Conservation (phyloP, 1,284 basidiomycete species). For the Polyporus tsugae region DNA sequence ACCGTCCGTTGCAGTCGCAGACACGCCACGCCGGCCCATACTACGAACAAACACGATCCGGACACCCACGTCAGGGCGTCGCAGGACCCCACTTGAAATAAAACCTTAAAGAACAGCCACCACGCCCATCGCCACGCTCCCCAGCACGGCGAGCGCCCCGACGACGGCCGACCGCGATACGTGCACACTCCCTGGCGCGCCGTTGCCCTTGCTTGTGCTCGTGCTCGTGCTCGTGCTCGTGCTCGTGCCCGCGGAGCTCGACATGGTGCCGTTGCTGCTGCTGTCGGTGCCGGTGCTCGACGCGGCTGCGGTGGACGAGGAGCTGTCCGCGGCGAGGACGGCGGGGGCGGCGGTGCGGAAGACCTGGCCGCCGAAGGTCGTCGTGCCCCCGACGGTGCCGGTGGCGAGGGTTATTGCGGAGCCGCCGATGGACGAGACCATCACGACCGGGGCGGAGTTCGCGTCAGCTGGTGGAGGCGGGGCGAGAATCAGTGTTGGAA, state of each 20-base stretch:
- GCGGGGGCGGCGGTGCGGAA: conserved; percentile 30
- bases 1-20: not conserved
- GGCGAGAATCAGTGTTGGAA: not conserved
- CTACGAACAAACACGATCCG: conserved; percentile 2
- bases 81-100: not conserved
- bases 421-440: conserved; percentile 37
- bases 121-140: conserved; percentile 27
- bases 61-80: not conserved
- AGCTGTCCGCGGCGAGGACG: conserved; percentile 1
- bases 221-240: not conserved
- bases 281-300: not conserved
- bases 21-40: not conserved
- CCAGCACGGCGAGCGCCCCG: conserved; percentile 27
- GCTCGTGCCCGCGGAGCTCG: not conserved
- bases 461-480: conserved; percentile 11
- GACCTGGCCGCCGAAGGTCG: conserved; percentile 37
- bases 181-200: conserved; percentile 13
- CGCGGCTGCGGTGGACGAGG: not conserved
- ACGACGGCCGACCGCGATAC: conserved; percentile 19
- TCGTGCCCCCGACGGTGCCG: conserved; percentile 30
- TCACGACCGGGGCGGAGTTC: conserved; percentile 35
- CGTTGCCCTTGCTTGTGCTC: not conserved
- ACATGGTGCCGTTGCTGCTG: not conserved
- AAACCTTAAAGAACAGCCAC: conserved; percentile 13
- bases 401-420: conserved; percentile 32